Evolutionary conservation across 148 eudicot genomes (phyloP), one percentile per base, ranked within the genome.

Genomic region (Polygonum maritimum): DNA sequence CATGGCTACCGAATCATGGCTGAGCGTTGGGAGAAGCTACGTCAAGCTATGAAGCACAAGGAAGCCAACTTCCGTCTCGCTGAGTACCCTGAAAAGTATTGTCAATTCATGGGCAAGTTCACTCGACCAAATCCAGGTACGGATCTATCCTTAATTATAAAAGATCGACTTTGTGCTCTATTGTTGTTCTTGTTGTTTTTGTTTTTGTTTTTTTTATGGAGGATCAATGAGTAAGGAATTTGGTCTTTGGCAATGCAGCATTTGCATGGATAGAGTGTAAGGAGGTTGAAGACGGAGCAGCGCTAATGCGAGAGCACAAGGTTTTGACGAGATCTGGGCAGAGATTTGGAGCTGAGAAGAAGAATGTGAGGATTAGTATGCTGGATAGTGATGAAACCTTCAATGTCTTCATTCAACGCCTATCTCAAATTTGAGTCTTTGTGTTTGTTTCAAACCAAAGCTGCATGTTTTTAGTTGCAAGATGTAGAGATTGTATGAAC

Each of bases 261-360:
- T 94, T 88, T 80, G 98, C 98, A 13, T 94, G 97, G 97, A 78
- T 91, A 77, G 89, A 86, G 71, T 78, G 84, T 78, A 86, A 85
- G 73, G 47, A 69, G 2, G 73, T 1, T 13, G 73, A 69, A 41
- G 92, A 94, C 36, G 86, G 86, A 2, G 86, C 77, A 51, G 77
- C 82, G 80, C 54, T 90, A 22, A 79, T 91, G 65, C 78, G 71
- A 76, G 83, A 72, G 36, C 83, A 86, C 22, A 87, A 88, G 47
- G 76, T 94, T 13, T 57, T 82, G 12, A 67, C 89, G 44, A 87
- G 98, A 78, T 73, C 81, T 2, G 98, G 97, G 45, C 76, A 22
- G 55, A 83, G 84, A 14, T 94, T 91, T 33, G 98, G 97, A 49
- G 80, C 75, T 14, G 84, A 83, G 10, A 40, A 76, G 0, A 89